A percentile compares a stretch with the other conserved stretches of the same genome.
These are phyloP conservation scores for Neonectria ditissima DNA, from an alignment of 2,329 filamentous ascomycete species.

Conservation along the genomic window DNA sequence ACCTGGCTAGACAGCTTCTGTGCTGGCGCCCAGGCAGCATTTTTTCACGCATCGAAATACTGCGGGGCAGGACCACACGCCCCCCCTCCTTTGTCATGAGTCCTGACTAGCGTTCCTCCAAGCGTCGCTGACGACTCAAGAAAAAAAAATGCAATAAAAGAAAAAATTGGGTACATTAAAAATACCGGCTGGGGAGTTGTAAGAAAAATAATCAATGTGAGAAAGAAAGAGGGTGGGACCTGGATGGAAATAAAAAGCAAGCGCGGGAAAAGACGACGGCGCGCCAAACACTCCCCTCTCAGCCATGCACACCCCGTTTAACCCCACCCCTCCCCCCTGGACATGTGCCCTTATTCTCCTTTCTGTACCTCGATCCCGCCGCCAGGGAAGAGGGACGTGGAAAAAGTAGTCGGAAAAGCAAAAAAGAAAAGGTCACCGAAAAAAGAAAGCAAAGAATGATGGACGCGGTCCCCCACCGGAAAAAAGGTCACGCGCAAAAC, in stretches of 20 bases:
- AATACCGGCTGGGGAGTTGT: too few species aligned
- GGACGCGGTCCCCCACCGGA: conserved; percentile 18
- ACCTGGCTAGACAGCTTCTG: conserved; percentile 18
- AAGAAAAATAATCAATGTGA: neutral
- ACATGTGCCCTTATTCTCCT: conserved; percentile 4
- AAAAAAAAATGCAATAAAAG: neutral
- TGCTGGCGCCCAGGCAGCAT: conserved; percentile 17
- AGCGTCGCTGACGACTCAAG: conserved; percentile 16
- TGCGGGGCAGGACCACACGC: neutral
- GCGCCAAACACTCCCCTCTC: neutral
- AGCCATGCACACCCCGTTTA: conserved; percentile 8
- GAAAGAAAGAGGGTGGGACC: neutral
- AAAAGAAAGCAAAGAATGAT: neutral
- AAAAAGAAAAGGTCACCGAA: neutral
- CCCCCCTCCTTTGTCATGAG: conserved; percentile 8
- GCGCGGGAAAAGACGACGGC: neutral
- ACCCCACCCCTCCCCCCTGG: neutral
- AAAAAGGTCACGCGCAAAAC: conserved; percentile 27
- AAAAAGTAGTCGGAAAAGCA: conserved; percentile 15
- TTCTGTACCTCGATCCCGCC: conserved; percentile 18
- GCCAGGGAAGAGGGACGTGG: conserved; percentile 2
- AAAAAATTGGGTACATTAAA: too few species aligned
- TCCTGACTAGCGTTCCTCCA: conserved; percentile 9
- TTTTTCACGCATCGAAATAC: neutral
- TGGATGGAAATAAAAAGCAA: conserved; percentile 3